phyloP scores from a whole-genome alignment of 2,329 filamentous ascomycete genomes.

The Colletotrichum sp. region DNA sequence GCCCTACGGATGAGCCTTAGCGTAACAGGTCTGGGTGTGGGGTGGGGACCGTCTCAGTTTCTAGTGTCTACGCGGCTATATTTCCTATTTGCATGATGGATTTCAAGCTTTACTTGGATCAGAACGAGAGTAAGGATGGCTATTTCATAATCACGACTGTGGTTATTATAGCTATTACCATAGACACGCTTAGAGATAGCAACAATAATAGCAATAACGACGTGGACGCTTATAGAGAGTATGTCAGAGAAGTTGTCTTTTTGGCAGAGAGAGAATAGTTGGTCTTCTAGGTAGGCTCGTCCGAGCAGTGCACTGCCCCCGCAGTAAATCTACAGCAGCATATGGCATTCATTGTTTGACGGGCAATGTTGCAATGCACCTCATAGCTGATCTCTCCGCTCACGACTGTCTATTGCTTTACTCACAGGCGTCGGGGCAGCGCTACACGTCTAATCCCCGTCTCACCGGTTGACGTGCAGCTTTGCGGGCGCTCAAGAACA shows the following conservation, averaged over 20 bases:
- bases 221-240: too few species aligned
- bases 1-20: accelerated
- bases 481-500: background rate
- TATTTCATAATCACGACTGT: too few species aligned
- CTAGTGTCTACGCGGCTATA: background rate
- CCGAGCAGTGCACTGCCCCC: accelerated
- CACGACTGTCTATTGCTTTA: background rate
- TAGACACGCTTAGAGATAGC: too few species aligned
- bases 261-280: background rate
- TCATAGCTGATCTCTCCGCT: background rate
- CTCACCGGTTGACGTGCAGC: background rate
- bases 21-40: background rate
- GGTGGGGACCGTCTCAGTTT: accelerated
- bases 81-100: background rate
- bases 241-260: background rate
- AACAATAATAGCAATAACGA: too few species aligned
- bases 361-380: background rate
- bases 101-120: accelerated
- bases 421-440: background rate
- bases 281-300: too few species aligned
- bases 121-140: accelerated
- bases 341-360: background rate
- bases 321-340: background rate
- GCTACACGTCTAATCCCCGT: accelerated
- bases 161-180: accelerated